These are phyloP conservation scores for Rhizoclosmatium globosum DNA, from an alignment of 192 early-diverging fungal genomes.

Conservation along the genomic window DNA sequence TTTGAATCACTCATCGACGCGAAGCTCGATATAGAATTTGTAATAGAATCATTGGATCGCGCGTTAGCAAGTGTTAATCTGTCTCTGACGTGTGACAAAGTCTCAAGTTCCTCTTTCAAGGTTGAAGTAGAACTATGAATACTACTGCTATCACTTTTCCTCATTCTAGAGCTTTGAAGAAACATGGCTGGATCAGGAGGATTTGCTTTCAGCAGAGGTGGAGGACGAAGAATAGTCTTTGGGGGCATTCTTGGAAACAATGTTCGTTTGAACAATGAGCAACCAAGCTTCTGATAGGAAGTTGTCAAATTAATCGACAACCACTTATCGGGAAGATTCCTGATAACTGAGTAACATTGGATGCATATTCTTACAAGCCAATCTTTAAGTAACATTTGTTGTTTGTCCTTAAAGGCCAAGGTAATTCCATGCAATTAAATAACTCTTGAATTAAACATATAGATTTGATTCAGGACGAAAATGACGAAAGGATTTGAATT, in stretches of 20 bases:
- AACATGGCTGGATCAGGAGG: not conserved
- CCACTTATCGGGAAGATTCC: no score
- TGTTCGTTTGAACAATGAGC: not conserved
- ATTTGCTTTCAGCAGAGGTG: not conserved
- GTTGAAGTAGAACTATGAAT: not conserved
- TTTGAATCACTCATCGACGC: no score
- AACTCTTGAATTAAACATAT: no score
- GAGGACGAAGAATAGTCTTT: not conserved
- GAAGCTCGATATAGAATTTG: not conserved
- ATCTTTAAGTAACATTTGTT: no score
- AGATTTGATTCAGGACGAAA: no score
- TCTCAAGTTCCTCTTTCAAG: constrained; percentile 21
- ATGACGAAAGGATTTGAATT: no score
- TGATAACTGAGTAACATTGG: no score
- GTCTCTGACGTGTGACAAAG: not conserved
- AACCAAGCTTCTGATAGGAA: no score
- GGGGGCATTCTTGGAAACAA: not conserved
- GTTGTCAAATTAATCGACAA: no score
- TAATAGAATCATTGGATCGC: not conserved
- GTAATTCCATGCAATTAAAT: no score
- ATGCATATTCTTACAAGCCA: no score
- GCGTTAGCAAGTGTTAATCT: not conserved
- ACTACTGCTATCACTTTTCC: not conserved
- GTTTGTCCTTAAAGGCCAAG: no score
- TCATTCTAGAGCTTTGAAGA: not conserved